These are phyloP conservation scores for Schizophyllum commune DNA, from an alignment of 1,284 basidiomycete species.

Conservation along the genomic window DNA sequence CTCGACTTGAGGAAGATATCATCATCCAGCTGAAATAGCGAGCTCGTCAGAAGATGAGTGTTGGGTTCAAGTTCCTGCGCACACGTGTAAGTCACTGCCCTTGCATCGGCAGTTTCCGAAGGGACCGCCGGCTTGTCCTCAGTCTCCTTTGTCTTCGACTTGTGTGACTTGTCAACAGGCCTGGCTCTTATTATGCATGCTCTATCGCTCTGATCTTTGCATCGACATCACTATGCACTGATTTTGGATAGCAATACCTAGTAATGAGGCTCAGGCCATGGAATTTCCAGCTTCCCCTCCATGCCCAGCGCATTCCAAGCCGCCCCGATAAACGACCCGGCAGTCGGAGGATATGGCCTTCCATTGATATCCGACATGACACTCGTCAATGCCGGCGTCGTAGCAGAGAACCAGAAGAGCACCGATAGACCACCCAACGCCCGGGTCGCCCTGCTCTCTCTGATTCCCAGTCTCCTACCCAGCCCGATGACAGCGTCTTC, in stretches of 20 bases:
- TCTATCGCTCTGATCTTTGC: too few relatives aligned
- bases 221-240: too few relatives aligned
- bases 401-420: neutral
- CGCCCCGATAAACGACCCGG: neutral
- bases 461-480: neutral
- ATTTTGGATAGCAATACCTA: too few relatives aligned
- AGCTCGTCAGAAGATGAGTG: too few relatives aligned
- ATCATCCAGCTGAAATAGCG: too few relatives aligned
- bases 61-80: too few relatives aligned
- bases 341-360: neutral
- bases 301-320: neutral
- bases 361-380: neutral
- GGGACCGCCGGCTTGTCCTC: too few relatives aligned
- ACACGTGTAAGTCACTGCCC: neutral
- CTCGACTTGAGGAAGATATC: too few relatives aligned
- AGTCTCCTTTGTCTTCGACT: too few relatives aligned
- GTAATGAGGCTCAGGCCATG: neutral
- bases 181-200: too few relatives aligned
- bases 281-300: neutral
- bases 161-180: too few relatives aligned
- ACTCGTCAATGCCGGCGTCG: neutral
- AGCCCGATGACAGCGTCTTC: slow-evolving; percentile 2
- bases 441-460: neutral
- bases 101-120: too few relatives aligned
- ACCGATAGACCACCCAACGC: neutral